Percentiles rank a stretch among this genome's conserved stretches.
Evolutionary conservation across 108 stramenopile genomes (phyloP).

Genomic region (Nitzschia putrida): DNA sequence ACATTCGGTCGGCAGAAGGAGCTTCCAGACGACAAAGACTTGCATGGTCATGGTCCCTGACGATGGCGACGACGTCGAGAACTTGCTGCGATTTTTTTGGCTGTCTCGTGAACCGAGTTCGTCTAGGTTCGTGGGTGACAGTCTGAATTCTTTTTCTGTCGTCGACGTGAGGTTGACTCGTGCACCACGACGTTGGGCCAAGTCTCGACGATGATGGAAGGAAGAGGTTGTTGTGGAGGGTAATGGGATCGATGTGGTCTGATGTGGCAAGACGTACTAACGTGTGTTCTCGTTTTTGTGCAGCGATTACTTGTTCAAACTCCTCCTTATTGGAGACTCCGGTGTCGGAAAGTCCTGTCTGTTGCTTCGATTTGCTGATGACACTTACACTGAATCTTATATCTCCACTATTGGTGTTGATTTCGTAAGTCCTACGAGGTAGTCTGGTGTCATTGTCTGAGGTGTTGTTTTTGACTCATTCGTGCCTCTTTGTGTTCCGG

Average conservation of each 20-base stretch:
- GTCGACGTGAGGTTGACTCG: neutral
- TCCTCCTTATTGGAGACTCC: conserved; percentile 98
- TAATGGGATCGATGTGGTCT: neutral
- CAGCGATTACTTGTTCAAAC: conserved; percentile 94
- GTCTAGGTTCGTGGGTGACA: neutral
- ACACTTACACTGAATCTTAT: conserved; percentile 98
- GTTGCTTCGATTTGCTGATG: conserved; percentile 96
- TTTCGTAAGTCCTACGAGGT: conserved; percentile 76
- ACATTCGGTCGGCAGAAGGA: neutral
- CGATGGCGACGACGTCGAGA: neutral
- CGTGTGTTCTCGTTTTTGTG: neutral
- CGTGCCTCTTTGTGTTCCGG: neutral
- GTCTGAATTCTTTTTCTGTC: neutral
- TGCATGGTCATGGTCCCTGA: neutral
- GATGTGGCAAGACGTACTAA: neutral
- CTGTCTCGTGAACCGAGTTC: neutral
- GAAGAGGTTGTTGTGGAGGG: neutral
- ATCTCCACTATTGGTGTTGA: conserved; percentile 99
- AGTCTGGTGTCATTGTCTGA: neutral
- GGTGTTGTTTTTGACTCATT: neutral
- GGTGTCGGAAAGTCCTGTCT: conserved; percentile 99
- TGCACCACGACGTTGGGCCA: neutral
- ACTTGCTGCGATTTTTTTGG: conserved; percentile 7
- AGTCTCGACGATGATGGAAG: too few species aligned
- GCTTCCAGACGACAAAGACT: neutral